Conservation (phyloP, 305 asterid genomes). For the Caryopteris hybrid region DNA sequence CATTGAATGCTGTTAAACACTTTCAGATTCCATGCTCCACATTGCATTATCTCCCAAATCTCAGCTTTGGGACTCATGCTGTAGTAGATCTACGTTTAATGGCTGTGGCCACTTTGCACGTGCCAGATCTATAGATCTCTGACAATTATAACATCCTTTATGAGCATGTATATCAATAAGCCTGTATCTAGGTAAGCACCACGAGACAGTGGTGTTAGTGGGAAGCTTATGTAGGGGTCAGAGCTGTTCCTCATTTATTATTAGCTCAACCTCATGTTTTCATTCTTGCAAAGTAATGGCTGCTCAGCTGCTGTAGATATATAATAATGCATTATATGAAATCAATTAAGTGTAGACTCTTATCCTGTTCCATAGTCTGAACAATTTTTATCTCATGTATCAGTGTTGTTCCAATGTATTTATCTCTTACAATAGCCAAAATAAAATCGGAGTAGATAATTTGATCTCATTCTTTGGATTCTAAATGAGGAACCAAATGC, state of each 20-base stretch:
- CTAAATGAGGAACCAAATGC: too few species aligned
- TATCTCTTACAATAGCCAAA: neutral
- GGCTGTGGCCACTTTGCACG: slow-evolving; percentile 31
- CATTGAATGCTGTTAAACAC: slow-evolving; percentile 6
- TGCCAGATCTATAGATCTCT: slow-evolving; percentile 53
- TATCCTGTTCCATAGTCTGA: neutral
- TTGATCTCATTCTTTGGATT: too few species aligned
- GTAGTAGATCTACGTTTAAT: slow-evolving; percentile 20
- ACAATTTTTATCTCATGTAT: neutral
- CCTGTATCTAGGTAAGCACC: too few species aligned
- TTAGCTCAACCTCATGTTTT: neutral
- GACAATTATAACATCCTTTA: slow-evolving; percentile 21
- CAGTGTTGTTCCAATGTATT: neutral
- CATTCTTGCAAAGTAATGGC: slow-evolving; percentile 14
- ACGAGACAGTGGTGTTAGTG: slow-evolving; percentile 20
- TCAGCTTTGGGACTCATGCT: neutral
- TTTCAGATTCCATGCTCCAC: slow-evolving; percentile 7
- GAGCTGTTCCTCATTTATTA: slow-evolving; percentile 14
- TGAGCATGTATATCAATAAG: too few species aligned
- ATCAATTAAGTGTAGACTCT: neutral
- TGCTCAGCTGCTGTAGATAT: neutral
- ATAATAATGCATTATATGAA: neutral
- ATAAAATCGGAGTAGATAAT: neutral
- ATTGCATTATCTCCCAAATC: slow-evolving; percentile 19
- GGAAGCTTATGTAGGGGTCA: slow-evolving; percentile 29